Conservation (phyloP, 768 basidiomycete species). For the Leccinum olivaceopallidum region DNA sequence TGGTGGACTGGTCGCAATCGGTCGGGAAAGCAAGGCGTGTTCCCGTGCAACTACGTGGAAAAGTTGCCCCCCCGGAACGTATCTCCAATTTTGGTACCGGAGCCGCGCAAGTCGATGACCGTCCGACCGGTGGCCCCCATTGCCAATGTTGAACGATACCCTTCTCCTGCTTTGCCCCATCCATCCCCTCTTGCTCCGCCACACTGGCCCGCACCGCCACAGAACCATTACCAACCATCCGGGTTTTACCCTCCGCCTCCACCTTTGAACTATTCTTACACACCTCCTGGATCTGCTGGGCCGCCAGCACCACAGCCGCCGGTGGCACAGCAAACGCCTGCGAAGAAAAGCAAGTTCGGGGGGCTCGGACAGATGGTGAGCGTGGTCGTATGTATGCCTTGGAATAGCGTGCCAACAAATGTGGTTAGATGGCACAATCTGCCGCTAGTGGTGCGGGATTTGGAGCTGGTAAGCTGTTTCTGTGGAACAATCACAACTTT, state of each 20-base stretch:
- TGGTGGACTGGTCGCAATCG: constrained; percentile 82
- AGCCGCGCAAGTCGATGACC: constrained; percentile 20
- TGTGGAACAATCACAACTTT: too few relatives aligned
- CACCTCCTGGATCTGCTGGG: constrained; percentile 28
- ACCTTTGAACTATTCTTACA: constrained; percentile 18
- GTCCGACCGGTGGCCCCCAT: constrained; percentile 4
- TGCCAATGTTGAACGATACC: constrained; percentile 16
- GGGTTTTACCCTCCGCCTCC: constrained; percentile 18
- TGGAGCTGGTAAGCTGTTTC: constrained; percentile 39
- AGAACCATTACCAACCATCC: constrained; percentile 11
- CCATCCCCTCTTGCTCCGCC: constrained; percentile 15
- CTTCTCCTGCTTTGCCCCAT: constrained; percentile 23
- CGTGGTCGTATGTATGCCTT: constrained; percentile 1
- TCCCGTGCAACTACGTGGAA: constrained; percentile 79
- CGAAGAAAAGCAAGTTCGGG: constrained; percentile 41
- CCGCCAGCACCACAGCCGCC: constrained; percentile 39
- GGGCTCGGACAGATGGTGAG: constrained; percentile 41
- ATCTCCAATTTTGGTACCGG: constrained; percentile 26
- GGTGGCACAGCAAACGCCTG: constrained; percentile 30
- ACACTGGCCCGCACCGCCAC: constrained; percentile 17
- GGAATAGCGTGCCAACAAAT: neutral
- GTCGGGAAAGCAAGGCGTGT: constrained; percentile 67
- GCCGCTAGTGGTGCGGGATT: constrained; percentile 48
- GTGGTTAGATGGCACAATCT: constrained; percentile 31
- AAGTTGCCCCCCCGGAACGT: constrained; percentile 37